phyloP scores from a whole-genome alignment of 2,329 filamentous ascomycete species.

The Trichoderma sp. region DNA sequence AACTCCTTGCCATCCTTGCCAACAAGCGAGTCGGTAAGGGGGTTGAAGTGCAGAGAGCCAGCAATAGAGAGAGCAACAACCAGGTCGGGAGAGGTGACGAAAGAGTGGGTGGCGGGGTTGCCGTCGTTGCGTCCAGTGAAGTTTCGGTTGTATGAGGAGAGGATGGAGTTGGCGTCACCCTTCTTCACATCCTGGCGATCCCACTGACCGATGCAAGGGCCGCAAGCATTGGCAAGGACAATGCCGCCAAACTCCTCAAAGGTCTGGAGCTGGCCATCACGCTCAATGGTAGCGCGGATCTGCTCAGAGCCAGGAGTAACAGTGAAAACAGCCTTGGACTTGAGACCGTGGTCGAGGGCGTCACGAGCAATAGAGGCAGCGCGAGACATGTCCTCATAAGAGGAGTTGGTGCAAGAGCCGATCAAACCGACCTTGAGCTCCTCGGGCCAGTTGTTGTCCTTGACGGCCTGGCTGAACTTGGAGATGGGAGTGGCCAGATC shows the following conservation, averaged over 20 bases:
- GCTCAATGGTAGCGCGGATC: conserved; percentile 88
- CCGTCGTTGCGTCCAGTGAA: conserved; percentile 98
- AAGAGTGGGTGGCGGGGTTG: conserved; percentile 92
- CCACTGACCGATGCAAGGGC: conserved; percentile 93
- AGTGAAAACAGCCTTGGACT: conserved; percentile 90
- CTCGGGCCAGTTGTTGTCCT: conserved; percentile 93
- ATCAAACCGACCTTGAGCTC: conserved; percentile 97
- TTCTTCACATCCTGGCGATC: conserved; percentile 92
- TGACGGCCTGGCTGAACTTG: conserved; percentile 93
- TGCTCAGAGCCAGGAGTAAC: conserved; percentile 97
- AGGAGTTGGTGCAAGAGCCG: conserved; percentile 95
- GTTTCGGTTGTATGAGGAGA: conserved; percentile 99
- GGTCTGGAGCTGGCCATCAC: conserved; percentile 88
- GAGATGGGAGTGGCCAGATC: conserved; percentile 97
- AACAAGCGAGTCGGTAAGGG: conserved; percentile 86
- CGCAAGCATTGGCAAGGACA: conserved; percentile 93
- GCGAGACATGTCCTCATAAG: conserved; percentile 87
- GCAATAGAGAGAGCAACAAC: conserved; percentile 85
- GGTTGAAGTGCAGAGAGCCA: conserved; percentile 90
- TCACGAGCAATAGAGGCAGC: conserved; percentile 89
- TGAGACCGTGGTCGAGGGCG: conserved; percentile 87
- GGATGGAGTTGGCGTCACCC: conserved; percentile 92
- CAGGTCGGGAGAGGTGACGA: conserved; percentile 87
- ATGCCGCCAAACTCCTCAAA: conserved; percentile 96
- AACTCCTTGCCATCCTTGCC: conserved; percentile 97